Evolutionary conservation across 345 rosid species (phyloP), one percentile per base, ranked within the genome.

Genomic region (Anastatica hierochuntica): DNA sequence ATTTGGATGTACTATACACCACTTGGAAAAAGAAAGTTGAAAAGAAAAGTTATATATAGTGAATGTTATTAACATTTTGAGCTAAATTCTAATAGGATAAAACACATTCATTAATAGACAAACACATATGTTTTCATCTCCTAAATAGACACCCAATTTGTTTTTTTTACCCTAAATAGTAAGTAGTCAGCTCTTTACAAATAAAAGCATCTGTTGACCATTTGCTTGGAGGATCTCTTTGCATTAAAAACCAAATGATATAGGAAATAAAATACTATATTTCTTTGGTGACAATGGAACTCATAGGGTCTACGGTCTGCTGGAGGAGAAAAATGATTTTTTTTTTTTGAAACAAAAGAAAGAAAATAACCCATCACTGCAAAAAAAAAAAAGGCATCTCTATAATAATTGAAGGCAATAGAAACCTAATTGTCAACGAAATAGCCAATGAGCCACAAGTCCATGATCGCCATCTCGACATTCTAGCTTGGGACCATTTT

Each of bases 371-470:
- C 30, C 34, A 60, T 60, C 66, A 53, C 72, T 60, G 66, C 66
- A 60, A 30, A 26, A 29, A 46, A 50, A 49, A 4, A 6, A 9
- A 23, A 59, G 29, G 49, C 10, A 16, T 52, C 43, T 31, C 49
- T 46, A 33, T 46, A 67, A 67, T 67, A 53, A 67, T 67, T 47
- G 62, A 47, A 47, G 66, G 40, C 66, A 67, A 53, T 11, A 40
- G 40, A 46, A 67, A 67, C 61, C 49, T 52, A 53, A 45, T 10
- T 50, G 66, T 67, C 61, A 67, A 67, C 30, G 49, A 59, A 60
- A 24, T 67, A 53, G 56, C 71, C 71, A 67, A 67, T 67, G 72
- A 67, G 62, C 52, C 37, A n/a, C 27, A 53, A 46, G 51, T 67
- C 45, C 60, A 41, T 23, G 49, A 49, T 56, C 49, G 38, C 68